Evolutionary conservation across 1,284 basidiomycete species (phyloP), one percentile per base, ranked within the genome.

Genomic region (Irpex rosettiformis): DNA sequence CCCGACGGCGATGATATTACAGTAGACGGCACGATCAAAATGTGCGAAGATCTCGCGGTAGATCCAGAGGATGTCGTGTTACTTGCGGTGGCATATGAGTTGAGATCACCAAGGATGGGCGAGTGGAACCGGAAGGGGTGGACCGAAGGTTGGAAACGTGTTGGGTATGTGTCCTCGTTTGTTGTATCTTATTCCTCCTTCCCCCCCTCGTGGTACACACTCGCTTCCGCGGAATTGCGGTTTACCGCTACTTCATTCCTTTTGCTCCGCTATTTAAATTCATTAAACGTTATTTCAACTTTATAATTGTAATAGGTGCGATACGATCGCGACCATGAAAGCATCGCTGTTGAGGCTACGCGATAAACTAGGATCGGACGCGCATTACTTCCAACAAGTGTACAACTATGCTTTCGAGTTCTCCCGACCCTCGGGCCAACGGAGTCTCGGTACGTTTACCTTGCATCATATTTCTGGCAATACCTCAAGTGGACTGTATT

Each of bases 361-460:
- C 43, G 73, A 78, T 53, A 84, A 84, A 67, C 83, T 96, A 43
- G 80, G 79, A 24, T 76, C 79, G 5, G 88, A 96, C 67, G 77
- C 85, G 0, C 77, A 72, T 0, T 94, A 94, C 73, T 98, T 96
- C 76, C 84, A 83, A 62, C 85, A 86, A 63, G 93, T 98, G 8
- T 99, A 98, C 76, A 84, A 83, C 64, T 90, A 89, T 73, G 91
- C 93, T 0, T 99, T 98, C 69, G 85, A 89, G 61, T 93, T 98
- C 73, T 91, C 88, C 25, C 85, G 89, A 60, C 72, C 78, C 18
- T 86, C 91, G 57, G 94, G 94, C 0, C 88, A 85, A 67, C 79
- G 89, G 53, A 89, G 85, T 71, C 77, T 92, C 51, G 81, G 86
- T 85, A 62, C 56, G 81, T 69, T 25, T 5, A 54, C 25, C 52